Evolutionary conservation across 495 filamentous ascomycete species (phyloP), one percentile per base, ranked within the genome.

Genomic region (Aspergillus affinis): DNA sequence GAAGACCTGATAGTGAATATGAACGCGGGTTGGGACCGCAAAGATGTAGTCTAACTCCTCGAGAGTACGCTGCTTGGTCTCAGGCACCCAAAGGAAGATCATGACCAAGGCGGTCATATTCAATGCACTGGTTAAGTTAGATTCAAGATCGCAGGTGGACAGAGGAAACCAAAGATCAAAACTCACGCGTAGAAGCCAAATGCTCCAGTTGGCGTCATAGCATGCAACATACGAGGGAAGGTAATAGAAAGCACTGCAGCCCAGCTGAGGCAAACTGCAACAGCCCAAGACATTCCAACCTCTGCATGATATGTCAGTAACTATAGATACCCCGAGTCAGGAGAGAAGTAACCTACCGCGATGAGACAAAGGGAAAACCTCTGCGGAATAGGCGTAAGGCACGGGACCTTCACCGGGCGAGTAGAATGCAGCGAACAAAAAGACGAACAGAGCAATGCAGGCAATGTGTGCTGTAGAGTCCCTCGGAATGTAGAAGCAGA

Each of bases 21-120:
- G 88, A 41, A 78, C 78, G 48, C 80, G 65, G 23, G 82, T 88
- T 0, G 87, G 87, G 13, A 91, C 88, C 8, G 84, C 88, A 61
- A 91, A 95, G 56, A 95, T 84, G 67, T 92, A 91, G 73, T 95
- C 90, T 44, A 95, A 78, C 69, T 95, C 91, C 72, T 95, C 90
- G 13, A 93, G 82, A 5, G 89, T 90, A 30, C 84, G 81, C 67
- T 90, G 88, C 71, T 92, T 92, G 0, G 90, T 92, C 73, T 92
- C 90, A 10, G 88, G 88, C 6, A 93, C 79, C 73, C 81, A 90
- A 53, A 91, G 76, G 71, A 91, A 88, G 61, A 92, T 89, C 75
- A 89, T 79, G 27, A 86, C 62, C 19, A 91, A 78, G 10, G 88
- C 90, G 27, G 84, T 73, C 15, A 90, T 69, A 63, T 92, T 92